These are phyloP conservation scores for Skeletonema potamos DNA, from an alignment of 108 stramenopile genomes.

Conservation along the genomic window DNA sequence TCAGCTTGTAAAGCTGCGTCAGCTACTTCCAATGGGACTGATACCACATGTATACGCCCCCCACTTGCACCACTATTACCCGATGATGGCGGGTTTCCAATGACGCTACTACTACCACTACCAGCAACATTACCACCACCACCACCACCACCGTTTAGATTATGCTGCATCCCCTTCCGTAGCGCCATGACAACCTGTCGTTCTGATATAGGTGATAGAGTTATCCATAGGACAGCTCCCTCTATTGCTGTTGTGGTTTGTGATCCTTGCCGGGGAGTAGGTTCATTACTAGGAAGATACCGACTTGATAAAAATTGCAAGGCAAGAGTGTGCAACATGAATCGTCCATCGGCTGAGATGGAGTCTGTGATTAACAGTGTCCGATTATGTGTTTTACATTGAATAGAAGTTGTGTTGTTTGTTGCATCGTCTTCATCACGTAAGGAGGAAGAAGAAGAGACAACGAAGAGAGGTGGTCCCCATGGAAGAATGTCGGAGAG, in stretches of 20 bases:
- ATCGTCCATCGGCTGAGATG: constrained; percentile 34
- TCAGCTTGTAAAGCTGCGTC: constrained; percentile 12
- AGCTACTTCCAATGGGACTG: constrained; percentile 35
- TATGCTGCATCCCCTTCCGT: constrained; percentile 23
- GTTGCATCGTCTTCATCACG: background rate
- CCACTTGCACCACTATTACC: background rate
- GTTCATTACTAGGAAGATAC: background rate
- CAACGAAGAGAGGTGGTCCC: constrained; percentile 18
- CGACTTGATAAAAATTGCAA: constrained; percentile 34
- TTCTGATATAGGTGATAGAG: constrained; percentile 16
- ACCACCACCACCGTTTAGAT: constrained; percentile 5
- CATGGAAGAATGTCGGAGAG: constrained; percentile 41
- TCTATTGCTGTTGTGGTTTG: background rate
- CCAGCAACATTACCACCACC: background rate
- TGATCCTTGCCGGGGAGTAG: too few species aligned
- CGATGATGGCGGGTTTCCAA: background rate
- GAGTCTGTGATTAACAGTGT: constrained; percentile 44
- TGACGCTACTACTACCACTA: background rate
- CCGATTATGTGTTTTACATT: constrained; percentile 4
- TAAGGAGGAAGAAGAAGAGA: background rate
- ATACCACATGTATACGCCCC: constrained; percentile 23
- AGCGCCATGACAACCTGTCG: constrained; percentile 22
- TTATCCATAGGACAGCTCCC: constrained; percentile 43
- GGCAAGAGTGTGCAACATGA: constrained; percentile 40
- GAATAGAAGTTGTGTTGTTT: background rate